phyloP scores from a whole-genome alignment of 148 eudicot genomes.

The Pouteria glomerata region DNA sequence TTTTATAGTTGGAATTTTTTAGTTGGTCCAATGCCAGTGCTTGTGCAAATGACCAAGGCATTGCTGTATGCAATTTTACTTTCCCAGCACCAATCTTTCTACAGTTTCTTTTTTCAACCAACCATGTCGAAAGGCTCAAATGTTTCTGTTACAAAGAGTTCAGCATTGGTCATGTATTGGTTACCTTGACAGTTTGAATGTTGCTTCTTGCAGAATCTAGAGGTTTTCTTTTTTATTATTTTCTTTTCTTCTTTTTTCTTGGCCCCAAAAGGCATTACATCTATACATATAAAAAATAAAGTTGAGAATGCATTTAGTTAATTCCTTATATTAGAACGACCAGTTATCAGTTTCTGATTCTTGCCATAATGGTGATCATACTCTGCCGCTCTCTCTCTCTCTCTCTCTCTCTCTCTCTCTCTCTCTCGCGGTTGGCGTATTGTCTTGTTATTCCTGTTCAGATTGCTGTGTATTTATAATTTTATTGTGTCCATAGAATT shows the following conservation, averaged over 20 bases:
- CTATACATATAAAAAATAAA: background rate
- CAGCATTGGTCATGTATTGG: background rate
- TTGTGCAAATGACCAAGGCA: background rate
- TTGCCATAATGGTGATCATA: background rate
- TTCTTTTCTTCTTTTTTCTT: background rate
- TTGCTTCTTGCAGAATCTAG: background rate
- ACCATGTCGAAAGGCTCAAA: background rate
- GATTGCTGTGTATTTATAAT: background rate
- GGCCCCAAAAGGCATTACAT: background rate
- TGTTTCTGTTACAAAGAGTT: background rate
- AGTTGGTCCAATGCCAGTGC: background rate
- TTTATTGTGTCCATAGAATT: background rate
- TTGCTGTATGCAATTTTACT: background rate
- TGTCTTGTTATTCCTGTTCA: background rate
- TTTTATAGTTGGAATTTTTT: background rate
- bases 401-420: background rate
- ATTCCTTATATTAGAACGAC: background rate
- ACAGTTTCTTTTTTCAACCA: background rate
- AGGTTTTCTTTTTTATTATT: background rate
- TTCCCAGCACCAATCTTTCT: background rate
- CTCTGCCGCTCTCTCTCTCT: background rate
- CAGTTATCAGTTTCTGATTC: background rate
- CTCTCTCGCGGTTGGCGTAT: background rate
- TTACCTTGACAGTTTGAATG: background rate
- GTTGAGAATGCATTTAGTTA: background rate